A percentile compares a stretch with the other conserved stretches of the same genome.
Evolutionary conservation across 1,139 yeast species (phyloP).

Genomic region (Debaryomyces sp.): DNA sequence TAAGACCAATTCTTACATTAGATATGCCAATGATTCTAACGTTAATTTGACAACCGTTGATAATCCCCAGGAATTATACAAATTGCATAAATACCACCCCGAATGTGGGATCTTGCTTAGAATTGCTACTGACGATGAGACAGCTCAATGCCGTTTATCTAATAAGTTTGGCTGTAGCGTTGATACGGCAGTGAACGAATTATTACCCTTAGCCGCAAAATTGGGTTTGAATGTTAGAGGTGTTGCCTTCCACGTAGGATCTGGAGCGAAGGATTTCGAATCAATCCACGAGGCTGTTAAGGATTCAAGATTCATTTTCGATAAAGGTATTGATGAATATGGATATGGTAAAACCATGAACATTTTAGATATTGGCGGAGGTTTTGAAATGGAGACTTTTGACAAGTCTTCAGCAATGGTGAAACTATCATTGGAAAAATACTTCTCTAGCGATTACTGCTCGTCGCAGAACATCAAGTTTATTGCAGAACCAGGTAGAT

Average conservation of each 20-base stretch:
- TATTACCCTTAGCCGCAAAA: conserved; percentile 65
- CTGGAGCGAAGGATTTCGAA: conserved; percentile 81
- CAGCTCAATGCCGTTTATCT: conserved; percentile 84
- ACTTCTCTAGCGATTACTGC: conserved; percentile 52
- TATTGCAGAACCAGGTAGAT: conserved; percentile 96
- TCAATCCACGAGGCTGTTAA: conserved; percentile 71
- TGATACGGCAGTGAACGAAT: conserved; percentile 48
- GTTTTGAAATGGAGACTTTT: conserved; percentile 75
- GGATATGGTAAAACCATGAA: conserved; percentile 48
- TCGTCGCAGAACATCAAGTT: conserved; percentile 46
- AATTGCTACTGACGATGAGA: conserved; percentile 86
- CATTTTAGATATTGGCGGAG: conserved; percentile 90
- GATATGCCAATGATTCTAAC: conserved; percentile 60
- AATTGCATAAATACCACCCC: conserved; percentile 71
- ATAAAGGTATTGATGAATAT: conserved; percentile 45
- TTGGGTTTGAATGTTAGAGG: conserved; percentile 72
- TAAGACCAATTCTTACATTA: conserved; percentile 78
- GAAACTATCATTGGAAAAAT: conserved; percentile 53
- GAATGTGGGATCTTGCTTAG: conserved; percentile 71
- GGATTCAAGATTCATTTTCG: conserved; percentile 76
- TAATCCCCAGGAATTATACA: conserved; percentile 80
- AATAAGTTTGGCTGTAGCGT: conserved; percentile 87
- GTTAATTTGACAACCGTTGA: conserved; percentile 87
- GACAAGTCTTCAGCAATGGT: conserved; percentile 62
- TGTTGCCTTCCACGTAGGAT: conserved; percentile 94